Percentiles rank a stretch among this genome's conserved stretches.
Conservation (phyloP, 2,329 filamentous ascomycete species). For the Dactylellina drechsleri region DNA sequence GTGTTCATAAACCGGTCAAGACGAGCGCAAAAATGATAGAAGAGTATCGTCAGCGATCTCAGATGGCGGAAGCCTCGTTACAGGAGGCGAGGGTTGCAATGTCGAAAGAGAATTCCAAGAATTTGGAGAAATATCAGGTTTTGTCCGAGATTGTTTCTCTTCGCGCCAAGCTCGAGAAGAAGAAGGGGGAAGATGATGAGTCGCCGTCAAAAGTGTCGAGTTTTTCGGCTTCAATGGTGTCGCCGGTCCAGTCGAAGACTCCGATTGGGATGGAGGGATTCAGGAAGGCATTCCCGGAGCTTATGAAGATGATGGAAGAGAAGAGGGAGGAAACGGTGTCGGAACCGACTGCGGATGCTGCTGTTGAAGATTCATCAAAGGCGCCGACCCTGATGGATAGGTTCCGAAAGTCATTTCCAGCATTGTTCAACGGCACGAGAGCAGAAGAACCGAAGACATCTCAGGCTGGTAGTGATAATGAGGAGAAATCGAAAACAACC, state of each 20-base stretch:
- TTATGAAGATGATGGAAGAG: slow-evolving; percentile 36
- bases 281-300: slow-evolving; percentile 15
- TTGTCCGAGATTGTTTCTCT: slow-evolving; percentile 33
- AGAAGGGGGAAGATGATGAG: background rate
- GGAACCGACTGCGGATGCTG: no score
- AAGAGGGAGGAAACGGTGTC: background rate
- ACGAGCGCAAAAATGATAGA: slow-evolving; percentile 10
- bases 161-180: slow-evolving; percentile 45
- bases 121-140: slow-evolving; percentile 28
- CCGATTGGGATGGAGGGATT: slow-evolving; percentile 10
- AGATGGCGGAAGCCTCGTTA: slow-evolving; percentile 1
- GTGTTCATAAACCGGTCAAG: slow-evolving; percentile 30
- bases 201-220: slow-evolving; percentile 7
- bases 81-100: slow-evolving; percentile 3
- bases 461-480: no score
- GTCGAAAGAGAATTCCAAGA: slow-evolving; percentile 24
- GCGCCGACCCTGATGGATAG: slow-evolving; percentile 3
- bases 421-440: background rate
- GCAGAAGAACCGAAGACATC: no score
- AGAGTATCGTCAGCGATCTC: slow-evolving; percentile 21
- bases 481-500: no score
- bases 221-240: background rate
- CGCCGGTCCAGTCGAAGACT: background rate
- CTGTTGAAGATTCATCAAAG: background rate
- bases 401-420: slow-evolving; percentile 17